A percentile compares a stretch with the other conserved stretches of the same genome.
Conservation (phyloP, 2,329 filamentous ascomycete species). For the Ophiostoma australiae region DNA sequence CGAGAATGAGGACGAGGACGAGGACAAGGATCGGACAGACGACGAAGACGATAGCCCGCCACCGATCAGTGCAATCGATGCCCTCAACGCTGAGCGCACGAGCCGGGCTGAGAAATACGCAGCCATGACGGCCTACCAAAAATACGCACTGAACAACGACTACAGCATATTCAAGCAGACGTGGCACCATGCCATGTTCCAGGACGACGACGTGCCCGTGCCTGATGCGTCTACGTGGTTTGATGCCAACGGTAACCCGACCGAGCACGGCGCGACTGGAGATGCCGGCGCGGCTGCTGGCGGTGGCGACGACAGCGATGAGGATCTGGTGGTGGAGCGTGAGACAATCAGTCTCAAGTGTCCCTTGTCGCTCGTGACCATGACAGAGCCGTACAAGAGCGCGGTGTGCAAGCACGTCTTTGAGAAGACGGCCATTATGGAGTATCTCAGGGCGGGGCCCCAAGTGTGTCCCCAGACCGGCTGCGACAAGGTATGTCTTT, state of each 20-base stretch:
- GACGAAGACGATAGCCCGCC: constrained; percentile 26
- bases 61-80: constrained; percentile 32
- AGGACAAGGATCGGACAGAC: constrained; percentile 30
- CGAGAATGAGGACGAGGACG: constrained; percentile 30
- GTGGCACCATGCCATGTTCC: constrained; percentile 51
- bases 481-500: constrained; percentile 50
- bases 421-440: constrained; percentile 59
- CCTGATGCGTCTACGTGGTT: constrained; percentile 55
- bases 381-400: constrained; percentile 63
- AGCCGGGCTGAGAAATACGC: constrained; percentile 42
- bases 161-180: constrained; percentile 56
- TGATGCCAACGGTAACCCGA: constrained; percentile 30
- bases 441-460: constrained; percentile 41
- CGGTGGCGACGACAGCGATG: constrained; percentile 61
- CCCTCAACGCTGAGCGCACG: constrained; percentile 38
- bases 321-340: constrained; percentile 63
- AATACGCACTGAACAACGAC: constrained; percentile 54
- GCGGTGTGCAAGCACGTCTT: constrained; percentile 67
- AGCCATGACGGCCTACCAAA: constrained; percentile 40
- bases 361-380: constrained; percentile 60
- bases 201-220: constrained; percentile 46
- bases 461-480: constrained; percentile 61
- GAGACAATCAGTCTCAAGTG: constrained; percentile 64
- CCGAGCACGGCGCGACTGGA: constrained; percentile 30
- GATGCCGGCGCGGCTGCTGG: constrained; percentile 42